Evolutionary conservation across 2,329 filamentous ascomycete genomes (phyloP).

Genomic region (Incumbomyces delicatus): DNA sequence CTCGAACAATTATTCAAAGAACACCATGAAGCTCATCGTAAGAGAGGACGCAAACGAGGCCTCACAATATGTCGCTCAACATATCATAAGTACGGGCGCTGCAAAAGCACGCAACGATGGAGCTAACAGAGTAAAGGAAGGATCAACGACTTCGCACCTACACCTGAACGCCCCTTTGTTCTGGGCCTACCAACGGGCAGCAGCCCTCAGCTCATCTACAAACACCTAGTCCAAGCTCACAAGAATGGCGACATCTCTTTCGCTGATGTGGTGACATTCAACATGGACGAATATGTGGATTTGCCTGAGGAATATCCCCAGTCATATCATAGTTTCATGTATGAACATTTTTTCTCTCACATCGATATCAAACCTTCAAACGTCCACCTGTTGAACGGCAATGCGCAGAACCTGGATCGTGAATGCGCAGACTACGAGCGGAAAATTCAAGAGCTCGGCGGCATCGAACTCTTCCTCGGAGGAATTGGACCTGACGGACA

Average conservation of each 20-base stretch:
- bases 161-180: slow-evolving; percentile 64
- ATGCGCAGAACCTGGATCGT: slow-evolving; percentile 61
- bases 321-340: slow-evolving; percentile 89
- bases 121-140: slow-evolving; percentile 43
- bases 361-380: slow-evolving; percentile 73
- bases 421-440: slow-evolving; percentile 74
- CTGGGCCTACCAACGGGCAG: slow-evolving; percentile 76
- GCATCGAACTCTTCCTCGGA: slow-evolving; percentile 77
- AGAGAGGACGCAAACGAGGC: slow-evolving; percentile 59
- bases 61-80: slow-evolving; percentile 68
- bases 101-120: not conserved
- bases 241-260: slow-evolving; percentile 58
- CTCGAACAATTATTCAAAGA: too few species aligned
- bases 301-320: slow-evolving; percentile 73
- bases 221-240: slow-evolving; percentile 52
- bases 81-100: slow-evolving; percentile 58
- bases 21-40: slow-evolving; percentile 69
- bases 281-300: slow-evolving; percentile 88
- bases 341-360: slow-evolving; percentile 80
- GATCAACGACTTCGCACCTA: slow-evolving; percentile 68
- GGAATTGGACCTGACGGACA: slow-evolving; percentile 81
- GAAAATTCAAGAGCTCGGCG: slow-evolving; percentile 62
- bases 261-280: slow-evolving; percentile 81
- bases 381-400: slow-evolving; percentile 76
- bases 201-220: slow-evolving; percentile 69